These are phyloP conservation scores for Hypsizygus marmoreus DNA, from an alignment of 768 basidiomycete genomes.

Conservation along the genomic window DNA sequence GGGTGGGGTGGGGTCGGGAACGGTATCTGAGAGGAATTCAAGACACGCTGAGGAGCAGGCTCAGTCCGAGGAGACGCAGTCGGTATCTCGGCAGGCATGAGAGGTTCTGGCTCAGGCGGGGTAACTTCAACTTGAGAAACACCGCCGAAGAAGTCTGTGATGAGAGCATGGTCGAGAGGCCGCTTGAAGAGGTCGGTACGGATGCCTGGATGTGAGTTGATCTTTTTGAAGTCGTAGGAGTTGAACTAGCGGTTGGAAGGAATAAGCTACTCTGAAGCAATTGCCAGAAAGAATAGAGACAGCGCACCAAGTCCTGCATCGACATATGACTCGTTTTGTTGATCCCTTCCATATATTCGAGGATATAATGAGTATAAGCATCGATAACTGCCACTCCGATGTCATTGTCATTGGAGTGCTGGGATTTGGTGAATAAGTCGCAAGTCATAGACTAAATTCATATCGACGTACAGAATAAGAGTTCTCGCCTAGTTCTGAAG, in stretches of 20 bases:
- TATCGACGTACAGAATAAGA: conserved; percentile 80
- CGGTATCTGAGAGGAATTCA: background rate
- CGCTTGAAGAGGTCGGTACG: conserved; percentile 80
- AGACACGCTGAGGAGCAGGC: background rate
- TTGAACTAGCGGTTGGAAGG: conserved; percentile 58
- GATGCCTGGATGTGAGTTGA: conserved; percentile 88
- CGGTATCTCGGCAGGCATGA: background rate
- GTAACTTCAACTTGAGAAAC: conserved; percentile 81
- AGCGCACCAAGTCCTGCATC: conserved; percentile 80
- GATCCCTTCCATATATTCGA: conserved; percentile 89
- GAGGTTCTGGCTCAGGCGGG: background rate
- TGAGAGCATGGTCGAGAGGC: conserved; percentile 56
- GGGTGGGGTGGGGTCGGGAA: background rate
- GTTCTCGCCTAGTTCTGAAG: conserved; percentile 80
- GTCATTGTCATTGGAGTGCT: conserved; percentile 94
- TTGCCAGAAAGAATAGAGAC: background rate
- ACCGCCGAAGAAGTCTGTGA: conserved; percentile 90
- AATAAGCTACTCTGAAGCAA: background rate
- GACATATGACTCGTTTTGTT: conserved; percentile 86
- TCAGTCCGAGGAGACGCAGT: background rate
- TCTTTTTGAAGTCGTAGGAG: conserved; percentile 70
- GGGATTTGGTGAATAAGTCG: conserved; percentile 1
- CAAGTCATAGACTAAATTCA: background rate
- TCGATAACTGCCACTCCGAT: conserved; percentile 97
- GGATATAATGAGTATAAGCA: conserved; percentile 87